Conservation (phyloP, 331 rosid species). For the Quercus phellos region DNA sequence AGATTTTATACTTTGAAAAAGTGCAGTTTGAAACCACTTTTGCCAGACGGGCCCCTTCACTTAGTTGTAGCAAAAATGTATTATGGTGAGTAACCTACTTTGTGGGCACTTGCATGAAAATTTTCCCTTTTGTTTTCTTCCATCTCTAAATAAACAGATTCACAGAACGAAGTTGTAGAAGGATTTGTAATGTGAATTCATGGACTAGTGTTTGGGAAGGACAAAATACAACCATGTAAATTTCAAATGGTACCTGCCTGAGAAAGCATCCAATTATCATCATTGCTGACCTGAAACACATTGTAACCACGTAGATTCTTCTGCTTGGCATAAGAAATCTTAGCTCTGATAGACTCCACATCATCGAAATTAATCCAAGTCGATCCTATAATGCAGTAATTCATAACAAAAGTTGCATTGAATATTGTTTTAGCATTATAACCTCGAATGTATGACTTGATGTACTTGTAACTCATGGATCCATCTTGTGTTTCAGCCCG, state of each 20-base stretch:
- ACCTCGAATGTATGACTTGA: conserved; percentile 19
- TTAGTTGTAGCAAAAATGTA: background rate
- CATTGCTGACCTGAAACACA: conserved; percentile 40
- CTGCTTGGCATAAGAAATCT: conserved; percentile 51
- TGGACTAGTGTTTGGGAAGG: background rate
- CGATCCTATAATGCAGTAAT: conserved; percentile 23
- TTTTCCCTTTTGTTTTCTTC: background rate
- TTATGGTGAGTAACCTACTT: background rate
- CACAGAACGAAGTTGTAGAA: background rate
- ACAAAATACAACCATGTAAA: background rate
- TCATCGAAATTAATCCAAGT: conserved; percentile 54
- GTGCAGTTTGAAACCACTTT: no score
- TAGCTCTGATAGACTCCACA: conserved; percentile 43
- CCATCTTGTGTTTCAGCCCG: conserved; percentile 21
- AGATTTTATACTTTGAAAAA: no score
- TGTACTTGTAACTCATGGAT: conserved; percentile 21
- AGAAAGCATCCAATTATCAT: conserved; percentile 51
- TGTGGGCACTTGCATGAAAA: background rate
- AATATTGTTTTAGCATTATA: conserved; percentile 14
- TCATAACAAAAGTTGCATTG: conserved; percentile 36
- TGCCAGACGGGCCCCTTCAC: no score
- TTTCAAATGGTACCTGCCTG: conserved; percentile 29
- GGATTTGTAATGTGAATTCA: no score
- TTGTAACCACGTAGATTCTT: conserved; percentile 52
- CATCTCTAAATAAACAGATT: background rate